phyloP scores from a whole-genome alignment of 305 asterid species.

The Solanum aculeatissimum region DNA sequence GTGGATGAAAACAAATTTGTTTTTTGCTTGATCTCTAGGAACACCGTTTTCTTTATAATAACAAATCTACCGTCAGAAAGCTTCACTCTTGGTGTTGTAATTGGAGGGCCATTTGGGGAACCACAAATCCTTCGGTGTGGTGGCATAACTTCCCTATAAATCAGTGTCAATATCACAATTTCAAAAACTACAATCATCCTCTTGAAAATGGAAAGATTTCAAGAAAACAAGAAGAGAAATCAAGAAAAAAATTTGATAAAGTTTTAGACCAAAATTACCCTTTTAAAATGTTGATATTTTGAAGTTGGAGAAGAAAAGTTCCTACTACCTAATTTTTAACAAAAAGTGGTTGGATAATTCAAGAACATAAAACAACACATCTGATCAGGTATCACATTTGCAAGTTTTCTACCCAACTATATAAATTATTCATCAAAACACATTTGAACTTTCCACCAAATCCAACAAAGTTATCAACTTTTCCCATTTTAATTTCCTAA shows the following conservation, averaged over 20 bases:
- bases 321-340: neutral
- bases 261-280: neutral
- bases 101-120: no score
- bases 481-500: neutral
- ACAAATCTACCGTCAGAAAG: no score
- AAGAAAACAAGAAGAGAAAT: neutral
- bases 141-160: neutral
- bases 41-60: no score
- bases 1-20: no score
- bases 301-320: neutral
- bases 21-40: no score
- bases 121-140: no score
- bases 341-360: neutral
- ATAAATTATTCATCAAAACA: no score
- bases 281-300: neutral
- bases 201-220: neutral
- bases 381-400: no score
- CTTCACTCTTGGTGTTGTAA: no score
- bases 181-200: neutral
- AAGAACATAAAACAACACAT: neutral
- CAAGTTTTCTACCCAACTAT: no score
- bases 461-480: neutral
- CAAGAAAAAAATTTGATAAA: no score
- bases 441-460: neutral
- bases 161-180: neutral